These are phyloP conservation scores for Ogataea hybrid DNA, from an alignment of 1,139 yeast genomes.

Conservation along the genomic window DNA sequence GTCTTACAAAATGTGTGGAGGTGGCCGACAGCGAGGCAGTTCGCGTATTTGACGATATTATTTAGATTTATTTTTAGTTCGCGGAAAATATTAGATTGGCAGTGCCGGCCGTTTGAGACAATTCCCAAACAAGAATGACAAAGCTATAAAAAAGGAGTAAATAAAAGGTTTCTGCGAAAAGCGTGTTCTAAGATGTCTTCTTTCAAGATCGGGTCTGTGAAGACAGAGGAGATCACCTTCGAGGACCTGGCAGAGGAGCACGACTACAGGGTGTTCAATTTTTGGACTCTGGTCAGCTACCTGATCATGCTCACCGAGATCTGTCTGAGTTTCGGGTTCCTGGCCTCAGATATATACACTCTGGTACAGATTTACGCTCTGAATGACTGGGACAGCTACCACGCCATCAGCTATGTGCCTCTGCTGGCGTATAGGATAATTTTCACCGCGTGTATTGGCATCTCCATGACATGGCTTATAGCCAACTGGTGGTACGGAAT, in stretches of 20 bases:
- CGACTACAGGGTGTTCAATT: slow-evolving; percentile 52
- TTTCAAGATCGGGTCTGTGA: slow-evolving; percentile 10
- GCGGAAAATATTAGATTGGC: slow-evolving; percentile 3
- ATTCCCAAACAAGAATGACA: slow-evolving; percentile 7
- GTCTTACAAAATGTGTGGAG: slow-evolving; percentile 67
- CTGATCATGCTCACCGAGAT: slow-evolving; percentile 49
- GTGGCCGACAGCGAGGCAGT: slow-evolving; percentile 69
- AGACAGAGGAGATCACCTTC: slow-evolving; percentile 27
- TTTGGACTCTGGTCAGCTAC: slow-evolving; percentile 55
- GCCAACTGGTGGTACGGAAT: slow-evolving; percentile 63
- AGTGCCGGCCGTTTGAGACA: slow-evolving; percentile 6
- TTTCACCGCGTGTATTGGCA: slow-evolving; percentile 81
- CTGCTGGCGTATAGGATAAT: slow-evolving; percentile 73
- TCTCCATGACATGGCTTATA: slow-evolving; percentile 58
- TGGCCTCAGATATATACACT: slow-evolving; percentile 77
- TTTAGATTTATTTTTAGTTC: not conserved
- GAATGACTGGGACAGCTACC: slow-evolving; percentile 64
- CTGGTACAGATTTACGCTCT: slow-evolving; percentile 73
- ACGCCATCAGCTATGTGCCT: slow-evolving; percentile 53
- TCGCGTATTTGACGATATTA: slow-evolving; percentile 34
- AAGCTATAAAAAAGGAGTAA: slow-evolving; percentile 5
- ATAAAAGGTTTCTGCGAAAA: not conserved
- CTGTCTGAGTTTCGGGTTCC: slow-evolving; percentile 53
- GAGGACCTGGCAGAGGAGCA: slow-evolving; percentile 39
- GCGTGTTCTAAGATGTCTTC: slow-evolving; percentile 7